phyloP scores from a whole-genome alignment of 768 basidiomycete genomes.

The Omphalotus guepiniiformis region DNA sequence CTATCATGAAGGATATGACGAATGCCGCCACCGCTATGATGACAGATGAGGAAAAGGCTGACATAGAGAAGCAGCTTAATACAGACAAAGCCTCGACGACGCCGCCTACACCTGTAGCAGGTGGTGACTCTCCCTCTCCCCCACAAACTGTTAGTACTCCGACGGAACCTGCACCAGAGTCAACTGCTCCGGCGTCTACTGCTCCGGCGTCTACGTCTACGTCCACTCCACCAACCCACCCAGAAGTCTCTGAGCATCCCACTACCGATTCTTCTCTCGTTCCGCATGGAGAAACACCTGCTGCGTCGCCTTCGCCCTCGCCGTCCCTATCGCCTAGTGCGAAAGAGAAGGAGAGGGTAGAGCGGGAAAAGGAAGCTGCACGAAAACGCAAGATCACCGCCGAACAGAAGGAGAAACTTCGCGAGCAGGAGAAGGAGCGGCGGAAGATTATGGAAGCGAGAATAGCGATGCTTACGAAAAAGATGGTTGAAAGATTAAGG shows the following conservation, averaged over 20 bases:
- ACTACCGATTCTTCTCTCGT: conserved; percentile 15
- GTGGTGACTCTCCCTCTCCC: conserved; percentile 15
- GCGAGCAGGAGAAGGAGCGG: conserved; percentile 78
- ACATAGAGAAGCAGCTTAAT: conserved; percentile 72
- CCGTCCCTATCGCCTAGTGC: conserved; percentile 23
- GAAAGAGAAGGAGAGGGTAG: conserved; percentile 39
- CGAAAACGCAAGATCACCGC: conserved; percentile 58
- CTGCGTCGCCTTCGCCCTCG: conserved; percentile 9
- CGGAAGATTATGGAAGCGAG: conserved; percentile 77
- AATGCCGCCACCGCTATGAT: conserved; percentile 81
- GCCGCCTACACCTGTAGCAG: conserved; percentile 18
- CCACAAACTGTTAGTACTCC: conserved; percentile 12
- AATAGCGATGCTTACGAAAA: conserved; percentile 66
- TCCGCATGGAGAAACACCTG: conserved; percentile 15
- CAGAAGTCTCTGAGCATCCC: conserved; percentile 15
- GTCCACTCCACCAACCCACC: conserved; percentile 1
- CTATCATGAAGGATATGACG: conserved; percentile 92
- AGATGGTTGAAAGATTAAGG: conserved; percentile 79
- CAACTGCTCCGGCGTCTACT: conserved; percentile 7
- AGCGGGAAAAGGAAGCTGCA: conserved; percentile 31
- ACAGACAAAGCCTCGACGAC: conserved; percentile 25
- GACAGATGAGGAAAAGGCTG: conserved; percentile 89
- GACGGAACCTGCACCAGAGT: conserved; percentile 10
- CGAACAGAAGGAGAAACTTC: conserved; percentile 83
- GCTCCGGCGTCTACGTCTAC: not conserved